phyloP scores from a whole-genome alignment of 805 yeast species.

The Wickerhamiella hasegawae region DNA sequence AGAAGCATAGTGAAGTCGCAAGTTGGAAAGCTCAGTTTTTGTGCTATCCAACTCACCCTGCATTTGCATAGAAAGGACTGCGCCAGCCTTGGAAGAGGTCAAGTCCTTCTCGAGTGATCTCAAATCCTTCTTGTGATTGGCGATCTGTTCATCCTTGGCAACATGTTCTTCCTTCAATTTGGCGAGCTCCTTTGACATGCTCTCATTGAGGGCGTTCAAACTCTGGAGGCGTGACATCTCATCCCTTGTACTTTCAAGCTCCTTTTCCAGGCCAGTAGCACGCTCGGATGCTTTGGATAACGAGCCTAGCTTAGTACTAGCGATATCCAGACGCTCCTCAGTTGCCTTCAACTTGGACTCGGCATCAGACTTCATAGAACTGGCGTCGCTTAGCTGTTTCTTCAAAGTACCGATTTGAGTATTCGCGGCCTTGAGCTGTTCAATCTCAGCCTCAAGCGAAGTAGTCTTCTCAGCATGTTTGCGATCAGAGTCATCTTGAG shows the following conservation, averaged over 20 bases:
- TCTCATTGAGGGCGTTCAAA: too few relatives aligned
- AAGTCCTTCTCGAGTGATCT: background rate
- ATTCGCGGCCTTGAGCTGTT: background rate
- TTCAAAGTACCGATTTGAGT: background rate
- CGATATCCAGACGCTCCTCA: too few relatives aligned
- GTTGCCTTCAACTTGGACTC: too few relatives aligned
- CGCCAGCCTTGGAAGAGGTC: background rate
- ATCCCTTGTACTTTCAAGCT: background rate
- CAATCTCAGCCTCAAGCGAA: background rate
- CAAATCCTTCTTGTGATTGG: too few relatives aligned
- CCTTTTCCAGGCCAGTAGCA: background rate
- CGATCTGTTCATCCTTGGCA: too few relatives aligned
- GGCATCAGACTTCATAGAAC: too few relatives aligned
- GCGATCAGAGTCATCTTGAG: constrained; percentile 4
- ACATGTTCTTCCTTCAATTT: too few relatives aligned
- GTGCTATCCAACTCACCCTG: background rate
- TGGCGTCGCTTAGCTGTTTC: background rate
- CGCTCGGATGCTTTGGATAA: background rate
- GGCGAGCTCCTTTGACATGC: too few relatives aligned
- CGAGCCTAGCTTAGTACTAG: background rate
- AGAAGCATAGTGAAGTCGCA: too few relatives aligned
- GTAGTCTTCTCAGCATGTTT: background rate
- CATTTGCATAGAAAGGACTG: background rate
- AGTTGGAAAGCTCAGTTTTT: background rate
- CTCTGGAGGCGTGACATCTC: background rate